A percentile compares a stretch with the other conserved stretches of the same genome.
Conservation (phyloP, 345 rosid species). For the Dipteronia dyeriana region DNA sequence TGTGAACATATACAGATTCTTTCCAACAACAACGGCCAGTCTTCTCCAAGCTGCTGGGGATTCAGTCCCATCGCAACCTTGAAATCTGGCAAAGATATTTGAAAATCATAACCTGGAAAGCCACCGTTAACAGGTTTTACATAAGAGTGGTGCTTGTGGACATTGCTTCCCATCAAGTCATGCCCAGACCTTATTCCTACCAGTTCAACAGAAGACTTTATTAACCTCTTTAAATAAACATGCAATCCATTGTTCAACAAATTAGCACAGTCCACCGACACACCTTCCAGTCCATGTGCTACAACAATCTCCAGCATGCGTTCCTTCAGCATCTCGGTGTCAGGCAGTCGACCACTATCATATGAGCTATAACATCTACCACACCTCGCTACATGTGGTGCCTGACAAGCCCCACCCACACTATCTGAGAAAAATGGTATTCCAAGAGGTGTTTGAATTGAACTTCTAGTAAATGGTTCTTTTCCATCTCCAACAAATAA, state of each 20-base stretch:
- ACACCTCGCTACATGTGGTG: constrained; percentile 18
- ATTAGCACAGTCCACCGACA: constrained; percentile 44
- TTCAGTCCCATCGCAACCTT: constrained; percentile 46
- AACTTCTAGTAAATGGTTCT: constrained; percentile 25
- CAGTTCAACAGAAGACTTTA: constrained; percentile 46
- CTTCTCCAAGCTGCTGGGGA: constrained; percentile 53
- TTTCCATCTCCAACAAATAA: constrained; percentile 22
- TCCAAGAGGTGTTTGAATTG: constrained; percentile 44
- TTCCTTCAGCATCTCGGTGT: constrained; percentile 35
- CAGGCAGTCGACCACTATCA: constrained; percentile 40
- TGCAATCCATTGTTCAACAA: constrained; percentile 42
- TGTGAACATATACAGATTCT: constrained; percentile 32
- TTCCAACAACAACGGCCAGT: constrained; percentile 54
- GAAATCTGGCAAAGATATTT: constrained; percentile 30
- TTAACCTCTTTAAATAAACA: constrained; percentile 42
- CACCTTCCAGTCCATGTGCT: constrained; percentile 44
- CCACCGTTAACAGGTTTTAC: constrained; percentile 33
- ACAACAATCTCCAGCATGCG: constrained; percentile 43
- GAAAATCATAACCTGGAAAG: constrained; percentile 31
- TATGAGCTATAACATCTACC: constrained; percentile 24
- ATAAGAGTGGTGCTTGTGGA: constrained; percentile 26
- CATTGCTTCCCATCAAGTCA: constrained; percentile 21
- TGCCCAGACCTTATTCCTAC: constrained; percentile 27
- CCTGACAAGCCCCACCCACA: constrained; percentile 28
- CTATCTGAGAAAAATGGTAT: constrained; percentile 36